phyloP scores from a whole-genome alignment of 2,329 filamentous ascomycete genomes.

The Colletotrichum magnum region DNA sequence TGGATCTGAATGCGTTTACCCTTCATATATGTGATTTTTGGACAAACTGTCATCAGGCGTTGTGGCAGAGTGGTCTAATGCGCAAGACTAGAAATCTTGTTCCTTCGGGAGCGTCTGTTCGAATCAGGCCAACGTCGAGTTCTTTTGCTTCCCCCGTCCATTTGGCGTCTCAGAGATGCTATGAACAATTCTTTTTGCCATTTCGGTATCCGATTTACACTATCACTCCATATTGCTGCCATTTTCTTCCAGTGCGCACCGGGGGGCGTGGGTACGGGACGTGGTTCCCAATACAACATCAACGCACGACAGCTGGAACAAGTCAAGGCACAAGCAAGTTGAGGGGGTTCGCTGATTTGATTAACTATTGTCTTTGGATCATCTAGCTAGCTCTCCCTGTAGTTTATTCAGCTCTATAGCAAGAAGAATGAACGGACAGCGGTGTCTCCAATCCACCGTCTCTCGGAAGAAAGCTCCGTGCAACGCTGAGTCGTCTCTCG shows the following conservation, averaged over 20 bases:
- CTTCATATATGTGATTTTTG: rapidly evolving
- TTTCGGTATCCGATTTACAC: background rate
- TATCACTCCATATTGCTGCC: too few species aligned
- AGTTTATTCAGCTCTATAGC: slow-evolving; percentile 36
- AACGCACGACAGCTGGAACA: too few species aligned
- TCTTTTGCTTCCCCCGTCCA: background rate
- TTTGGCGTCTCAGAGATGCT: background rate
- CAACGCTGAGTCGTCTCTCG: slow-evolving; percentile 22
- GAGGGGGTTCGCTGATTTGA: slow-evolving; percentile 16
- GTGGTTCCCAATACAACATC: too few species aligned
- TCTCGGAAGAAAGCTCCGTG: slow-evolving; percentile 23
- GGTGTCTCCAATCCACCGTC: slow-evolving; percentile 15
- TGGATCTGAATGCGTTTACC: background rate
- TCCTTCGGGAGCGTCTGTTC: slow-evolving; percentile 40
- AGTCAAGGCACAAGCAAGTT: background rate
- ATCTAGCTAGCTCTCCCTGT: slow-evolving; percentile 25
- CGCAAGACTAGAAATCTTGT: slow-evolving; percentile 41
- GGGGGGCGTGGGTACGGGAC: too few species aligned
- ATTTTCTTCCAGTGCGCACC: too few species aligned
- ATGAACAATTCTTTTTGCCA: background rate
- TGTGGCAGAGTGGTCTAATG: slow-evolving; percentile 41
- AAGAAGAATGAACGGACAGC: slow-evolving; percentile 30
- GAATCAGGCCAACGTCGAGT: slow-evolving; percentile 39
- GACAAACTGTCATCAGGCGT: slow-evolving; percentile 1
- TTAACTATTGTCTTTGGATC: slow-evolving; percentile 28